Evolutionary conservation across 805 yeast genomes (phyloP).

Genomic region (Hyphopichia homilentoma): DNA sequence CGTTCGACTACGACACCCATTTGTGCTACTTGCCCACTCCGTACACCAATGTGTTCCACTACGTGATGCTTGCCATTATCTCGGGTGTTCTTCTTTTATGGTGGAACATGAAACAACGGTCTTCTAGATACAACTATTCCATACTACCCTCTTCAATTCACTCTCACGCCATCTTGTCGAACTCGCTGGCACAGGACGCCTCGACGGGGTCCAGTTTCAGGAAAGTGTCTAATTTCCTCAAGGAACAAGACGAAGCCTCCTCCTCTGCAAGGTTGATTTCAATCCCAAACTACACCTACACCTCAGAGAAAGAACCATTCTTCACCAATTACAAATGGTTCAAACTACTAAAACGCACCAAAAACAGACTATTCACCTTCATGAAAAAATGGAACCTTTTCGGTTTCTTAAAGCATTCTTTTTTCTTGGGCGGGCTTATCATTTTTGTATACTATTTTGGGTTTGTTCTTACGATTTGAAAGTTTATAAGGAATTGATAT

Average conservation of each 20-base stretch:
- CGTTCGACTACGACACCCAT: slow-evolving; percentile 28
- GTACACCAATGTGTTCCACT: slow-evolving; percentile 36
- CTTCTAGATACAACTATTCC: slow-evolving; percentile 22
- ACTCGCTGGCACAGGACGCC: slow-evolving; percentile 1
- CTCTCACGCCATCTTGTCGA: slow-evolving; percentile 1
- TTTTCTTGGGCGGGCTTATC: slow-evolving; percentile 15
- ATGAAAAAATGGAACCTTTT: slow-evolving; percentile 17
- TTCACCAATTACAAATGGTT: slow-evolving; percentile 1
- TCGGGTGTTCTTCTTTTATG: slow-evolving; percentile 24
- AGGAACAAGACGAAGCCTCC: slow-evolving; percentile 24
- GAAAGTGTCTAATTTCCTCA: slow-evolving; percentile 26
- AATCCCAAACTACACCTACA: slow-evolving; percentile 24
- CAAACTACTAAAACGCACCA: slow-evolving; percentile 3
- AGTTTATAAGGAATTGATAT: too few relatives aligned
- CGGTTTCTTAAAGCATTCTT: slow-evolving; percentile 16
- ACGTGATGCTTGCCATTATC: slow-evolving; percentile 32
- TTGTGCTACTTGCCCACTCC: slow-evolving; percentile 47
- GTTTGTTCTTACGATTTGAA: slow-evolving; percentile 18
- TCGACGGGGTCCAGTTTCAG: slow-evolving; percentile 14
- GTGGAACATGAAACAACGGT: slow-evolving; percentile 26
- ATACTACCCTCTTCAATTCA: slow-evolving; percentile 17
- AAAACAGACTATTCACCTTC: slow-evolving; percentile 3
- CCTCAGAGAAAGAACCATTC: too few relatives aligned
- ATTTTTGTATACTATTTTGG: slow-evolving; percentile 16
- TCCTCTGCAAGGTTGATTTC: slow-evolving; percentile 5